Evolutionary conservation across 1,284 basidiomycete genomes (phyloP).

Genomic region (Tylopilus microsporus): DNA sequence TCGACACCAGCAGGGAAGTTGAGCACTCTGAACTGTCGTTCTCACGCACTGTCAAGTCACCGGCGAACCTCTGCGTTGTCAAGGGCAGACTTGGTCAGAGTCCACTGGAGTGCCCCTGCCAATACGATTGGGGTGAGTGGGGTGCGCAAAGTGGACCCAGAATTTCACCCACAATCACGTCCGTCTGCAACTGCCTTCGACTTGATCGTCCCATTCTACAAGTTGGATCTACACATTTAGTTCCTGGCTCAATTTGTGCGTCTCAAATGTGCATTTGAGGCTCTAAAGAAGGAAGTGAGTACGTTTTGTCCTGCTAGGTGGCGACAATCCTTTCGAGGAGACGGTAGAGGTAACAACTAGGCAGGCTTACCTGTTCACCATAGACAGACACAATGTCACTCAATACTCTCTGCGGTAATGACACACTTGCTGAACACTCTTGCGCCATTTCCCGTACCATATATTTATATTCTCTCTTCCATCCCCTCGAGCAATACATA

Average conservation of each 20-base stretch:
- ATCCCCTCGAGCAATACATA: slow-evolving; percentile 87
- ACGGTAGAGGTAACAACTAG: background rate
- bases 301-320: background rate
- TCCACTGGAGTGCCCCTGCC: slow-evolving; percentile 57
- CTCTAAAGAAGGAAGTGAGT: slow-evolving; percentile 36
- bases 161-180: slow-evolving; percentile 38
- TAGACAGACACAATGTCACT: slow-evolving; percentile 60
- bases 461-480: slow-evolving; percentile 64
- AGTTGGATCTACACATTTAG: slow-evolving; percentile 70
- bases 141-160: background rate
- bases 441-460: slow-evolving; percentile 56
- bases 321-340: background rate
- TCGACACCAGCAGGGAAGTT: slow-evolving; percentile 47
- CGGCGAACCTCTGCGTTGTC: slow-evolving; percentile 32
- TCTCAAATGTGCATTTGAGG: slow-evolving; percentile 59
- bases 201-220: slow-evolving; percentile 40
- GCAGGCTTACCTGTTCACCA: slow-evolving; percentile 54
- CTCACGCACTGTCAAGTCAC: slow-evolving; percentile 31
- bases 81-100: slow-evolving; percentile 37
- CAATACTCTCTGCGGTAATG: slow-evolving; percentile 68
- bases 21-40: slow-evolving; percentile 42
- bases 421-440: slow-evolving; percentile 78
- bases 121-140: background rate
- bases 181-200: slow-evolving; percentile 33
- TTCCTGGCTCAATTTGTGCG: slow-evolving; percentile 36